phyloP scores from a whole-genome alignment of 352 stramenopile species.

The Pythium grandisporangium region DNA sequence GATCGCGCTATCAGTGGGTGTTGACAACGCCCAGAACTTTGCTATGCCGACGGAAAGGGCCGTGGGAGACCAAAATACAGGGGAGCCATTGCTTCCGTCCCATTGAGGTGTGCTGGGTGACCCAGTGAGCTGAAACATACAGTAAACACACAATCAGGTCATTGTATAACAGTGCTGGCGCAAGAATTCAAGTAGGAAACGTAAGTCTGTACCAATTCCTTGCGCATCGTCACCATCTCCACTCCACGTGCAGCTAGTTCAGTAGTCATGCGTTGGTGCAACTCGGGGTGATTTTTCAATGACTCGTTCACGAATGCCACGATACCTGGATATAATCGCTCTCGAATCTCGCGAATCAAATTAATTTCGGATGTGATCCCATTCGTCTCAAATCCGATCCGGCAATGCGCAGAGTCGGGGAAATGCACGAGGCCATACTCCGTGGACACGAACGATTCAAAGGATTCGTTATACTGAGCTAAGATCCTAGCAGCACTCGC shows the following conservation, averaged over 20 bases:
- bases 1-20: conserved; percentile 2
- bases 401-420: conserved; percentile 15
- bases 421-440: conserved; percentile 26
- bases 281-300: conserved; percentile 7
- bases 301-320: conserved; percentile 7
- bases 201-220: conserved; percentile 10
- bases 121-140: conserved; percentile 8
- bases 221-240: conserved; percentile 11
- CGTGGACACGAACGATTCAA: conserved; percentile 11
- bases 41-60: conserved; percentile 14
- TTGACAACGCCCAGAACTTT: conserved; percentile 8
- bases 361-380: conserved; percentile 18
- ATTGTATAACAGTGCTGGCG: too few relatives aligned
- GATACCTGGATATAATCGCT: conserved; percentile 16
- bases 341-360: conserved; percentile 16
- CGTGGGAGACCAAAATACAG: conserved; percentile 18
- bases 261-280: conserved; percentile 10
- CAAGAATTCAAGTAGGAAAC: too few relatives aligned
- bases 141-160: too few relatives aligned
- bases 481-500: conserved; percentile 11
- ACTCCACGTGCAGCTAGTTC: conserved; percentile 4
- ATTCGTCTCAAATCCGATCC: conserved; percentile 15
- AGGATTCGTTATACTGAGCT: conserved; percentile 19
- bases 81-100: conserved; percentile 8
- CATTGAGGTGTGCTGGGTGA: conserved; percentile 10